A percentile compares a stretch with the other conserved stretches of the same genome.
Evolutionary conservation across 2,329 filamentous ascomycete genomes (phyloP).

Genomic region (Metarhizium humberi): DNA sequence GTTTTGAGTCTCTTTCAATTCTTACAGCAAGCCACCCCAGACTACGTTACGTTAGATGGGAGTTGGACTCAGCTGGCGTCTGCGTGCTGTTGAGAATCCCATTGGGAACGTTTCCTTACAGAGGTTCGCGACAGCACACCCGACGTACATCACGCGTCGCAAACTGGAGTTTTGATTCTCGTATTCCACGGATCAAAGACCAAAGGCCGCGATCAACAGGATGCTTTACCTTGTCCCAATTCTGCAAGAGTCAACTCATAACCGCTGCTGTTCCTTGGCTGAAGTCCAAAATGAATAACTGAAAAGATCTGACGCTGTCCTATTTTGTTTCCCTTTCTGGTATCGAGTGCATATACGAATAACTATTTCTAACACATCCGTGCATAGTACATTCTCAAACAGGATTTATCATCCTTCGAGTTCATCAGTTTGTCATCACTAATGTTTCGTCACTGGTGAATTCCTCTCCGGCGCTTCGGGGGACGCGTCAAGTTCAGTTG

Average conservation of each 20-base stretch:
- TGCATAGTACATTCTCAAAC: neutral
- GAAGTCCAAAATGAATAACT: conserved; percentile 47
- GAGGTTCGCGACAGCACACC: neutral
- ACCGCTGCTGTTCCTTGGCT: conserved; percentile 40
- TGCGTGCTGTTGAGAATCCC: neutral
- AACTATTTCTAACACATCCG: neutral
- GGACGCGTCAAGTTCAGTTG: neutral
- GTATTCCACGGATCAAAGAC: conserved; percentile 35
- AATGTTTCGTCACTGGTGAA: neutral
- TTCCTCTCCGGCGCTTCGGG: neutral
- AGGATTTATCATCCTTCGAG: neutral
- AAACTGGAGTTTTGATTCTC: conserved; percentile 43
- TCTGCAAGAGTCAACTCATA: conserved; percentile 23
- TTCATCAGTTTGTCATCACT: neutral
- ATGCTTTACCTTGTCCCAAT: conserved; percentile 5
- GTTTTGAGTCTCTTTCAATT: conserved; percentile 23
- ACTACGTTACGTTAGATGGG: neutral
- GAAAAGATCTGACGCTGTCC: conserved; percentile 62
- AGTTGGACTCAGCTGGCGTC: neutral
- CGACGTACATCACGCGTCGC: conserved; percentile 23
- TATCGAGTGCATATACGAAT: neutral
- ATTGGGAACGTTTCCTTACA: neutral
- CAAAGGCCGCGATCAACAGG: conserved; percentile 53
- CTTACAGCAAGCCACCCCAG: neutral
- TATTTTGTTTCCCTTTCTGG: conserved; percentile 2